These are phyloP conservation scores for Arthrinium phaeospermum DNA, from an alignment of 2,329 filamentous ascomycete species.

Conservation along the genomic window DNA sequence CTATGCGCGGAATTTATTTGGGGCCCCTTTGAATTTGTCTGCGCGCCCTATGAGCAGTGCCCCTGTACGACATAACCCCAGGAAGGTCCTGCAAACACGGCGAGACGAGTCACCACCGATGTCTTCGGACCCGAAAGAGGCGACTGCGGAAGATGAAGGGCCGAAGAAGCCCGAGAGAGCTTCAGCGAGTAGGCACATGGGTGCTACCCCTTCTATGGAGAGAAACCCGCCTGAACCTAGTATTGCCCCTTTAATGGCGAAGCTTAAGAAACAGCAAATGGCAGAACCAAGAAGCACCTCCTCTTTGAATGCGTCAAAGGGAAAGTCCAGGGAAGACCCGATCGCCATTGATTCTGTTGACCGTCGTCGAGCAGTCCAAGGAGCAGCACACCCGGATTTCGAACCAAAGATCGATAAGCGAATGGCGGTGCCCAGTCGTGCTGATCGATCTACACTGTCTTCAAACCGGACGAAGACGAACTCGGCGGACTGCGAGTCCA, in stretches of 20 bases:
- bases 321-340: slow-evolving; percentile 3
- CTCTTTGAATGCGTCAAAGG: neutral
- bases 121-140: slow-evolving; percentile 26
- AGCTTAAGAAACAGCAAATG: neutral
- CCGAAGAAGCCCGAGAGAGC: neutral
- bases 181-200: neutral
- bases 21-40: slow-evolving; percentile 52
- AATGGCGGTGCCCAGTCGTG: neutral
- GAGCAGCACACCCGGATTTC: neutral
- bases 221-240: neutral
- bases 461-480: neutral
- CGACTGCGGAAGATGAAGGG: slow-evolving; percentile 24
- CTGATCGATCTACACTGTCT: neutral
- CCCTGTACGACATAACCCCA: slow-evolving; percentile 31
- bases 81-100: slow-evolving; percentile 22
- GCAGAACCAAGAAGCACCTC: neutral
- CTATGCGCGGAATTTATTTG: slow-evolving; percentile 58
- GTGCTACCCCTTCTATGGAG: neutral
- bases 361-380: neutral
- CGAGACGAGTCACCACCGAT: slow-evolving; percentile 22
- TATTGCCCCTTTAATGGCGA: neutral
- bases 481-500: neutral
- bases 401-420: neutral
- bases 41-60: slow-evolving; percentile 42
- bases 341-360: neutral